Evolutionary conservation across 1,284 basidiomycete genomes (phyloP), one percentile per base, ranked within the genome.

Genomic region (Heimioporus retisporus): DNA sequence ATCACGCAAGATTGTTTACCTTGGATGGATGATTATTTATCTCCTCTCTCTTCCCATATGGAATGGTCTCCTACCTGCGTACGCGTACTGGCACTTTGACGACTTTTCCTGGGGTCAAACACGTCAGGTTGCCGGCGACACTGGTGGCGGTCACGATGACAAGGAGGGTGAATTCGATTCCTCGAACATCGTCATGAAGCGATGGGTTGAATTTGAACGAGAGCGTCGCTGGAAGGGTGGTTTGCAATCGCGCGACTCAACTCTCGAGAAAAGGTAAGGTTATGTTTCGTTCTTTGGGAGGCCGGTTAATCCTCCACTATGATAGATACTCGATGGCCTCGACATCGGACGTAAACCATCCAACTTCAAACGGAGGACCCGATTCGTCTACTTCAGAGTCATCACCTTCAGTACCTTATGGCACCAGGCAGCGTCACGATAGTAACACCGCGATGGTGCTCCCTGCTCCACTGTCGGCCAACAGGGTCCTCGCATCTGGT

Each of bases 101-200:
- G 98, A 99, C 85, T 99, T 99, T 82, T 96, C 95, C 23, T 99
- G 97, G 97, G 98, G 98, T 82, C 94, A 97, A 81, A 99, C 97
- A 46, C 88, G 97, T 69, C 92, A 91, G 82, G 85, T 99, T 68
- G 86, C 89, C 62, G 95, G 95, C 15, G 93, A 94, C 72, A 88
- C 87, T 71, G 90, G 85, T 70, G 87, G 83, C 46, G 86, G 88
- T 65, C 94, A 96, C 73, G 95, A 92, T 44, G 95, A 95, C 77
- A 98, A 97, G 82, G 93, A 96, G 67, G 98, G 97, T 79, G 93
- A 94, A 77, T 99, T 99, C 75, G 97, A 99, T 82, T 96, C 96
- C 48, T 89, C 90, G 60, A 90, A 97, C 82, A 99, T 99, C 75
- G 93, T 97, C 51, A 99, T 99, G 98, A 99, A 99, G 86, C 90